phyloP scores from a whole-genome alignment of 805 yeast genomes.

The Wickerhamiella allomyrinae region DNA sequence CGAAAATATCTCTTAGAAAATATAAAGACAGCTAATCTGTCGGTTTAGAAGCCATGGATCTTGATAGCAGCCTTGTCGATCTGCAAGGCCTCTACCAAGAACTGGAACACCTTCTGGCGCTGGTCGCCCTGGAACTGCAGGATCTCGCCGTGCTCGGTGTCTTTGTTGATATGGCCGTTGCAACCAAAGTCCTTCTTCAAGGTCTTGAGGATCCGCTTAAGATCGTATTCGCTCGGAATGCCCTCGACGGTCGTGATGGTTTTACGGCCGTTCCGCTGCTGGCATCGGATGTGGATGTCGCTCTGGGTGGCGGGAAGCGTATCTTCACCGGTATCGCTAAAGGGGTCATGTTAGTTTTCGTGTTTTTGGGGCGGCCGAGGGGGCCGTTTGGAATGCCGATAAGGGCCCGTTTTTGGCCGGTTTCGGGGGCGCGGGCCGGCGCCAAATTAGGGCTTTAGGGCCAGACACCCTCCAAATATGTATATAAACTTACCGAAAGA shows the following conservation, averaged over 20 bases:
- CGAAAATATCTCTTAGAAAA: neutral
- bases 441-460: no score
- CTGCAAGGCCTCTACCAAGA: conserved; percentile 71
- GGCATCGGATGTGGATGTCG: conserved; percentile 95
- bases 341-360: conserved; percentile 55
- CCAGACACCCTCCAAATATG: no score
- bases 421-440: no score
- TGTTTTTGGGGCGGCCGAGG: neutral
- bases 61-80: conserved; percentile 93
- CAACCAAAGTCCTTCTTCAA: conserved; percentile 97
- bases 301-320: conserved; percentile 81
- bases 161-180: conserved; percentile 95
- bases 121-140: conserved; percentile 98
- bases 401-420: no score
- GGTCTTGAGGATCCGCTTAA: conserved; percentile 83
- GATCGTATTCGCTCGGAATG: conserved; percentile 84
- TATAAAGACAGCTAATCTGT: neutral
- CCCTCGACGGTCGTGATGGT: conserved; percentile 98
- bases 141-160: conserved; percentile 89
- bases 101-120: conserved; percentile 90
- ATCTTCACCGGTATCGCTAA: conserved; percentile 99
- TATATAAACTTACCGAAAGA: conserved; percentile 31
- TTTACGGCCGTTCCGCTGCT: conserved; percentile 98
- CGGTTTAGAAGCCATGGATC: conserved; percentile 81
- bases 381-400: neutral